These are phyloP conservation scores for Leucocoprinus leucothites DNA, from an alignment of 768 basidiomycete species.

Conservation along the genomic window DNA sequence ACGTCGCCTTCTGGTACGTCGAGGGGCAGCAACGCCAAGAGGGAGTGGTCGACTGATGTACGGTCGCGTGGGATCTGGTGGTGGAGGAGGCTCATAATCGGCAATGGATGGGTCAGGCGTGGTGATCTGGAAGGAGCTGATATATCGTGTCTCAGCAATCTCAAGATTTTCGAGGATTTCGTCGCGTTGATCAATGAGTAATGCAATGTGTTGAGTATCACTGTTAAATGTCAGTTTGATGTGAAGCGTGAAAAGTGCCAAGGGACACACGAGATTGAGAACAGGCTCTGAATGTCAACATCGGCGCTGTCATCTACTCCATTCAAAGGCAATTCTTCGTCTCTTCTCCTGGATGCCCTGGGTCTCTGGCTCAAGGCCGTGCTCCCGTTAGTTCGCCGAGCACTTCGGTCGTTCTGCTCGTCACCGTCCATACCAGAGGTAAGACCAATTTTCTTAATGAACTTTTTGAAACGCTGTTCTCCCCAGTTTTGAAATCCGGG, in stretches of 20 bases:
- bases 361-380: conserved; percentile 25
- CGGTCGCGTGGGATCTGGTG: conserved; percentile 41
- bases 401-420: background rate
- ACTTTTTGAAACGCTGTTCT: conserved; percentile 70
- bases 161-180: conserved; percentile 77
- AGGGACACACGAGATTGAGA: conserved; percentile 63
- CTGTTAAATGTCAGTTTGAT: conserved; percentile 31
- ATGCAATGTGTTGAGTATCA: conserved; percentile 63
- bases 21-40: conserved; percentile 34
- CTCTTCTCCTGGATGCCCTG: conserved; percentile 27
- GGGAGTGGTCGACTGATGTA: conserved; percentile 71
- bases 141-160: conserved; percentile 76
- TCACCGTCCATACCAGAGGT: conserved; percentile 49
- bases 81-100: conserved; percentile 46
- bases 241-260: background rate
- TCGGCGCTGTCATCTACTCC: conserved; percentile 45
- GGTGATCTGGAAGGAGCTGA: conserved; percentile 67
- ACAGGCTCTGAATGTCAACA: conserved; percentile 68
- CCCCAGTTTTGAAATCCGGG: conserved; percentile 72
- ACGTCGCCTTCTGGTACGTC: conserved; percentile 40
- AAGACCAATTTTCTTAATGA: conserved; percentile 61
- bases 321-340: conserved; percentile 41
- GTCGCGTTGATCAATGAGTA: conserved; percentile 74
- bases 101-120: conserved; percentile 72
- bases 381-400: conserved; percentile 24